Evolutionary conservation across 2,329 filamentous ascomycete species (phyloP).

Genomic region (Byssochlamys sp.): DNA sequence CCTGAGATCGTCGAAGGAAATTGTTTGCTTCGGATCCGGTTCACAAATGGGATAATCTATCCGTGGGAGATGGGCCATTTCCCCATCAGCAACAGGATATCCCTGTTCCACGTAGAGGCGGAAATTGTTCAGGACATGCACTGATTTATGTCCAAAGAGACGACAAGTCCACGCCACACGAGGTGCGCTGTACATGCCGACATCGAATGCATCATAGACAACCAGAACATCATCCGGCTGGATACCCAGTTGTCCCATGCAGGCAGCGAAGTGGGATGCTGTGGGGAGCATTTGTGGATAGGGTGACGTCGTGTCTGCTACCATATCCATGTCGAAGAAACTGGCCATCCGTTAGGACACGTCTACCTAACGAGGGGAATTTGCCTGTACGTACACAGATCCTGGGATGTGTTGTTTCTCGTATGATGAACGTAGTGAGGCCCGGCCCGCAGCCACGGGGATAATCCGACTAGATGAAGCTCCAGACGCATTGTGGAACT

Average conservation of each 20-base stretch:
- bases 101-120: conserved; percentile 12
- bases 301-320: conserved; percentile 12
- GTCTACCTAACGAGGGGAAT: not conserved
- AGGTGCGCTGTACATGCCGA: conserved; percentile 20
- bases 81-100: conserved; percentile 9
- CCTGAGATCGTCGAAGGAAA: not conserved
- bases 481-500: not conserved
- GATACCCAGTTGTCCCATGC: conserved; percentile 13
- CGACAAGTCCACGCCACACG: conserved; percentile 20
- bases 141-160: conserved; percentile 16
- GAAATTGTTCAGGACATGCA: conserved; percentile 24
- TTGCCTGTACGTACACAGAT: conserved; percentile 10
- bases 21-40: not conserved
- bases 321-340: conserved; percentile 21
- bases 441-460: conserved; percentile 16
- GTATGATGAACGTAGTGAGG: conserved; percentile 6
- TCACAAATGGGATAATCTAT: not conserved
- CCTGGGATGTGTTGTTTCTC: conserved; percentile 14
- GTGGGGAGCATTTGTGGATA: conserved; percentile 22
- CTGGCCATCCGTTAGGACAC: conserved; percentile 7
- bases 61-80: not conserved
- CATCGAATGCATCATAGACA: conserved; percentile 19
- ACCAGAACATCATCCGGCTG: conserved; percentile 16
- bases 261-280: conserved; percentile 12
- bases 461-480: conserved; percentile 11